Base-by-base conservation (phyloP, 257 asterid genomes). In the Nicotiana tomentosiformis region DNA sequence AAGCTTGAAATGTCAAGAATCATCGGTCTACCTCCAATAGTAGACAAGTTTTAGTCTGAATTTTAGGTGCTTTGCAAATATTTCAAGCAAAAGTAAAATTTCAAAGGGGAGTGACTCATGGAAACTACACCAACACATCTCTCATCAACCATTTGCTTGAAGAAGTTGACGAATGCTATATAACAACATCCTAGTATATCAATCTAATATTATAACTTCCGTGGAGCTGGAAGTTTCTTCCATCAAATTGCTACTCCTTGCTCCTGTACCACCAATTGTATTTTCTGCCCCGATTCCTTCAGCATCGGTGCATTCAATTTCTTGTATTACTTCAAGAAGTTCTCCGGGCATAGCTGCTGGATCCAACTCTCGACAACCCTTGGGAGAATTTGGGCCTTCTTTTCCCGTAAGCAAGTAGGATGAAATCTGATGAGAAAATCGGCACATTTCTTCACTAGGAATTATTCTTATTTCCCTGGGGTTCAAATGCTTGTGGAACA, bases 371-470 rank as follows among this genome's bases (percentile, higher is more conserved):
- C 68, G 78, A 81, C 89, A 93, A 81, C 93, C 93, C 88, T 85
- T 92, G 30, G 82, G 90, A 12, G 84, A 58, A 62, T 83, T 89
- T 26, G 76, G 20, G 64, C 90, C 89, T 86, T 90, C 92, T 82
- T 60, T 77, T 72, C 93, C 90, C 5, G 90, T 90, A 68, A 91
- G 91, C 80, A 84, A 67, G 85, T 79, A 86, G 51, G 93, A 89
- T 29, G 97, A 93, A 77, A 92, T 92, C 88, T 85, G 90, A 88
- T 93, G 97, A 83, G 97, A 93, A 87, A 93, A 93, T 51, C 90
- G 91, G 62, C 83, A 83, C 77, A 93, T 91, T 87, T 93, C 97
- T 82, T 89, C 90, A 78, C 77, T 84, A 0, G 93, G 96, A 85
- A 93, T 92, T 77, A 89, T 87, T 82, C 86, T 85, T 81, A 93